Evolutionary conservation across 805 yeast species (phyloP), one percentile per base, ranked within the genome.

Genomic region (Kuraishia capsulata): DNA sequence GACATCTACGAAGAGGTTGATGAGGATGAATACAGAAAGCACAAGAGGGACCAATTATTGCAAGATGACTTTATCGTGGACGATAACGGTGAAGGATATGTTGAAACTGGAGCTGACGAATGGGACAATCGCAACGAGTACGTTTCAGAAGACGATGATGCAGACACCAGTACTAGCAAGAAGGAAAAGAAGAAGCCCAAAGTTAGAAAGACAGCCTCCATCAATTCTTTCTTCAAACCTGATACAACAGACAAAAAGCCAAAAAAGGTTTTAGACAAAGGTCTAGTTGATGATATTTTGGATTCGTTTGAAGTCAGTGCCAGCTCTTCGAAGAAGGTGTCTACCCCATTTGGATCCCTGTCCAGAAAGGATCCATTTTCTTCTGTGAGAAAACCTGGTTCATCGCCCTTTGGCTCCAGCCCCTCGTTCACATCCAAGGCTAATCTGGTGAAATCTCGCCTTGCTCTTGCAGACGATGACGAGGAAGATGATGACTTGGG

Each of bases 61-160:
- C 80, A 83, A 44, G 96, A 90, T 52, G 96, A 90, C 56, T 90
- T 90, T 54, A 92, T 90, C 28, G 95, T 87, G 2, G 96, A 88
- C 55, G 97, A 90, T 56, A 78, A 83, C 47, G 96, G 96, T 23
- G 82, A 81, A 46, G 97, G 97, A 0, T 90, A 90, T 52, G 89
- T 87, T 1, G 97, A 92, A 50, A 83, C 83, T 32, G 98, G 98
- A 41, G 84, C 71, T 5, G 94, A 90, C 50, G 95, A 87, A 42
- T 87, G 95, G 89, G 94, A 79, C 42, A 58, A 65, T 25, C 64
- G 67, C 39, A 73, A 70, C 32, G 61, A 67, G 38, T 73, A 72
- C 49, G 71, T 69, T 43, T 71, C 76, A n/a, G 49, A 46, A 5
- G 48, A 50, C 13, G 61, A 56, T 4, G 61, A 53, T 13, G 56